Evolutionary conservation across 2,329 filamentous ascomycete species (phyloP), one percentile per base, ranked within the genome.

Genomic region (Penicillium sp.): DNA sequence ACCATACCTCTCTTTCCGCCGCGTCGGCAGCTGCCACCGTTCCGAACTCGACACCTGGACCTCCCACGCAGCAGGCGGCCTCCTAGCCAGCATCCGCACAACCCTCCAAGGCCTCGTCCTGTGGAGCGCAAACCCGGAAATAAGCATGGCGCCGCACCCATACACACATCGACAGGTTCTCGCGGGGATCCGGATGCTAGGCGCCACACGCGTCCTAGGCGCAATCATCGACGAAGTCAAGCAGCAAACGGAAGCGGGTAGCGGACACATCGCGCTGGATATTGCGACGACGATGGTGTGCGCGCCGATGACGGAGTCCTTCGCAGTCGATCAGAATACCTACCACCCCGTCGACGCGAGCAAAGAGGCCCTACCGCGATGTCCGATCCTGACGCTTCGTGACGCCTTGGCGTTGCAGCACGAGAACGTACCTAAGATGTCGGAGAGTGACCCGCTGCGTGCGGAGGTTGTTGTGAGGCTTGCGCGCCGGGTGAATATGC

Each of bases 81-180:
- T 84, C 11, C 66, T 74, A n/a, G 71, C 72, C 18, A 76, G 75
- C 29, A 69, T 85, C 14, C 76, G 78, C 34, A 76, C 73, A 49
- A 79, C 76, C 0, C 74, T 84, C 42, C 79, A 80, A 36, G 75
- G 79, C 3, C 70, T 84, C 8, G 73, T 80, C 0, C 70, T 78
- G 8, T 86, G 83, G 83, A 79, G 74, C 45, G 67, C 75, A 48
- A 70, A 78, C 45, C 73, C 78, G 2, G 74, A 76, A n/a, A 75
- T 81, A 18, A 79, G 76, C 57, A 77, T 80, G 49, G 76, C 78
- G 2, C 81, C 82, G 7, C 79, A 80, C 2, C 75, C 74, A 39
- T 85, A 85, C 64, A 81, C 79, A 0, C 81, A 82, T 59, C 76
- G 77, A n/a, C 77, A 81, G 57, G 63, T 86, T 14, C 71, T 79